phyloP scores from a whole-genome alignment of 768 basidiomycete species.

The Chalciporus piperatus region DNA sequence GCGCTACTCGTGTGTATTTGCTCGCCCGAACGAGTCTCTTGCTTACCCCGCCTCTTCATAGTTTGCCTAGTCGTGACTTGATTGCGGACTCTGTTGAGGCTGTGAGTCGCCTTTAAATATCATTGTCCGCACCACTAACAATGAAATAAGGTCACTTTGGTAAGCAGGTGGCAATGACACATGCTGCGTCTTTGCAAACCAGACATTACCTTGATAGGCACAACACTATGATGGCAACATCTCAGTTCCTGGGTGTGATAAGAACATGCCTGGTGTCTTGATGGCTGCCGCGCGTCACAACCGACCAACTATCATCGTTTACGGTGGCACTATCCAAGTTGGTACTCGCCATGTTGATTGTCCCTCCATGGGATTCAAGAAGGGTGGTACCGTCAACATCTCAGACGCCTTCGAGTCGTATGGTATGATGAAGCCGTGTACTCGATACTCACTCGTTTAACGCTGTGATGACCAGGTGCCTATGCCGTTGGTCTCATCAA shows the following conservation, averaged over 20 bases:
- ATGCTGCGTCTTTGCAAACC: neutral
- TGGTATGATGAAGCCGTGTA: slow-evolving; percentile 40
- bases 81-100: slow-evolving; percentile 91
- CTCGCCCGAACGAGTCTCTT: neutral
- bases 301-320: slow-evolving; percentile 83
- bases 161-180: slow-evolving; percentile 21
- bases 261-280: slow-evolving; percentile 89
- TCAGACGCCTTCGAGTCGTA: slow-evolving; percentile 84
- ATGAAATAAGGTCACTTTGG: slow-evolving; percentile 51
- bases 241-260: slow-evolving; percentile 85
- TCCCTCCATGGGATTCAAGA: slow-evolving; percentile 69
- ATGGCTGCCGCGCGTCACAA: slow-evolving; percentile 87
- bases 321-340: slow-evolving; percentile 80
- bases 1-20: slow-evolving; percentile 71
- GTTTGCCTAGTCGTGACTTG: slow-evolving; percentile 81
- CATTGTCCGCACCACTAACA: slow-evolving; percentile 6
- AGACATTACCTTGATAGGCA: slow-evolving; percentile 43
- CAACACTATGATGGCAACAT: slow-evolving; percentile 90
- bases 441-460: neutral
- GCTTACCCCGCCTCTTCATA: slow-evolving; percentile 25
- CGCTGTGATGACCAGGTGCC: slow-evolving; percentile 49
- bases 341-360: slow-evolving; percentile 79
- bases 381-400: slow-evolving; percentile 83
- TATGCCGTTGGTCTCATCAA: slow-evolving; percentile 72
- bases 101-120: slow-evolving; percentile 36